A percentile compares a stretch with the other conserved stretches of the same genome.
phyloP scores from a whole-genome alignment of 225 moss, liverwort and hornwort genomes.

The Antitrichia curtipendula region DNA sequence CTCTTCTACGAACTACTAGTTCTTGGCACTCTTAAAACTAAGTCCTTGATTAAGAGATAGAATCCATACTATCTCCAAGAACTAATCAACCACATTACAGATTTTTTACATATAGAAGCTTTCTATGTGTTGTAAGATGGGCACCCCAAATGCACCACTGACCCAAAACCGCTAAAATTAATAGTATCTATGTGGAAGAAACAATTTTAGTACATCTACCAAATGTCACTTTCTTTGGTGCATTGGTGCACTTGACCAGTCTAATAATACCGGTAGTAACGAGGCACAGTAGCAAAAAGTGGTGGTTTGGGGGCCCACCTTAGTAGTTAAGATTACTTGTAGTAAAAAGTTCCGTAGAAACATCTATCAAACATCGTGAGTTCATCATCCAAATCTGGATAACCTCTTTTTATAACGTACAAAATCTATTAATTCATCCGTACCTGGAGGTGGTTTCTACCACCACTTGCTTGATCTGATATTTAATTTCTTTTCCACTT shows the following conservation, averaged over 20 bases:
- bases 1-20: not conserved
- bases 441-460: slow-evolving; percentile 41
- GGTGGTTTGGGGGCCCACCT: not conserved
- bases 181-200: not conserved
- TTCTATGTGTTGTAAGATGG: not conserved
- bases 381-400: not conserved
- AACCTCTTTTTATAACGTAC: not conserved
- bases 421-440: not conserved
- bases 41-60: not conserved
- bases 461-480: slow-evolving; percentile 32
- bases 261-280: not conserved
- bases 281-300: not conserved
- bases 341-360: not conserved
- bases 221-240: not conserved
- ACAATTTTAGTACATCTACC: not conserved
- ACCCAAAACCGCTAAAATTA: not conserved
- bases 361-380: not conserved
- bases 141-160: not conserved
- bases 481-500: not conserved
- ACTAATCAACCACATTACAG: not conserved
- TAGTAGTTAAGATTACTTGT: not conserved
- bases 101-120: not conserved
- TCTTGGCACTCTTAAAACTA: not conserved
- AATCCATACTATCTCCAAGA: not conserved
- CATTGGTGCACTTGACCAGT: not conserved